Conservation (phyloP, 1,284 basidiomycete genomes). For the Cystobasidium sp. region DNA sequence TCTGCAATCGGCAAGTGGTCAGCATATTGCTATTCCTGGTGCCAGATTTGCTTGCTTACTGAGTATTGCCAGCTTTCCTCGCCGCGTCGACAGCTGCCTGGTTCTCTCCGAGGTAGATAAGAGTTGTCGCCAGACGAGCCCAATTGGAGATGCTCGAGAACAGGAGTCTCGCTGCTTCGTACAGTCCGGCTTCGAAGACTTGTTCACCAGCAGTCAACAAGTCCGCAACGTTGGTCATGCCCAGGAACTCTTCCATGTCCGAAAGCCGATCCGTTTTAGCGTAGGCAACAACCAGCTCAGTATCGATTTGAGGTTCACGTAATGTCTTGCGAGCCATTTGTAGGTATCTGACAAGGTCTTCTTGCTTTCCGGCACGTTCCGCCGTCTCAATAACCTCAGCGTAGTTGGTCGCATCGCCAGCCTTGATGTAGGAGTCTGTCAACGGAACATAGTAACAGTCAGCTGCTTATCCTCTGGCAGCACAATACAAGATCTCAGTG, state of each 20-base stretch:
- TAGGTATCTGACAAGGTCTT: constrained; percentile 94
- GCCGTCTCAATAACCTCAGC: constrained; percentile 96
- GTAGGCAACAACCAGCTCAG: constrained; percentile 93
- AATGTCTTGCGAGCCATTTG: constrained; percentile 99
- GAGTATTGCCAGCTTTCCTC: constrained; percentile 97
- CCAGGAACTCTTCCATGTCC: constrained; percentile 99
- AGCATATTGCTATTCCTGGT: not conserved
- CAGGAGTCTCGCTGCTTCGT: constrained; percentile 93
- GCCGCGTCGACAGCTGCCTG: constrained; percentile 98
- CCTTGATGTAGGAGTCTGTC: constrained; percentile 96
- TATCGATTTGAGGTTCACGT: constrained; percentile 97
- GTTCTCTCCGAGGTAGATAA: constrained; percentile 98
- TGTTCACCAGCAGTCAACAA: constrained; percentile 78
- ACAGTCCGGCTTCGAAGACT: constrained; percentile 97
- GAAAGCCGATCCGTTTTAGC: constrained; percentile 95
- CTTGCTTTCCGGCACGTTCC: constrained; percentile 93
- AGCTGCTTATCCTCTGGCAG: not conserved
- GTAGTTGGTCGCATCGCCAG: constrained; percentile 94
- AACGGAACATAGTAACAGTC: constrained; percentile 7
- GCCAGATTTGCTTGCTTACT: constrained; percentile 65
- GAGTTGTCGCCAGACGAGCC: constrained; percentile 94
- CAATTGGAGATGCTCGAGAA: constrained; percentile 98
- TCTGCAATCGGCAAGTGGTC: constrained; percentile 58
- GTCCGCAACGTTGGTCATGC: constrained; percentile 99
- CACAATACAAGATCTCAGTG: constrained; percentile 3